Conservation (phyloP, 179 eudicot species). For the Silene coronaria region DNA sequence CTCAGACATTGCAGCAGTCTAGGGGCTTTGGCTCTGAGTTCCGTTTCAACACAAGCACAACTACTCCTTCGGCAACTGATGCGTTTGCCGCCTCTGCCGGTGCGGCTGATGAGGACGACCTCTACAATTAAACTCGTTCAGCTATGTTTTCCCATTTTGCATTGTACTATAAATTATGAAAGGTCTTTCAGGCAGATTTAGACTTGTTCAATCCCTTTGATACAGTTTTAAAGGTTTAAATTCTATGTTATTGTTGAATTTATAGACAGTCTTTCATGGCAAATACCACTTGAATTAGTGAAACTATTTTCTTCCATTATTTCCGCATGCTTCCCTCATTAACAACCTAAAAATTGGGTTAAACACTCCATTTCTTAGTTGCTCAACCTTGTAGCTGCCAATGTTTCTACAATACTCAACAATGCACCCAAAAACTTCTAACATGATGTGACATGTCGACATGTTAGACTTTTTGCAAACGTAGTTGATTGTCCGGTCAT, state of each 20-base stretch:
- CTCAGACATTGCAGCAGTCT: conserved; percentile 81
- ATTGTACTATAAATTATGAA: conserved; percentile 1
- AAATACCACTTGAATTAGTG: background rate
- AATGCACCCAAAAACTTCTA: too few species aligned
- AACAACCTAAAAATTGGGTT: too few species aligned
- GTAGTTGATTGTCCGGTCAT: too few species aligned
- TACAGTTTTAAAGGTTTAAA: background rate
- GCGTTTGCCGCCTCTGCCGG: conserved; percentile 70
- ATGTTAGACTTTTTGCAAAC: too few species aligned
- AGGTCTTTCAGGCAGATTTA: conserved; percentile 2
- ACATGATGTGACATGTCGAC: too few species aligned
- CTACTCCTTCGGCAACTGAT: conserved; percentile 43
- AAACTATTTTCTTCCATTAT: too few species aligned
- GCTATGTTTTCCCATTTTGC: background rate
- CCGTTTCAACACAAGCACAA: conserved; percentile 43
- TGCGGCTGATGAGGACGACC: conserved; percentile 82
- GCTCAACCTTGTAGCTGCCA: too few species aligned
- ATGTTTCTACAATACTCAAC: too few species aligned
- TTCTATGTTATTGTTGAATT: background rate
- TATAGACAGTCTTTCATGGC: background rate
- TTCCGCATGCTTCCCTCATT: too few species aligned
- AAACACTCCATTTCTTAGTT: too few species aligned
- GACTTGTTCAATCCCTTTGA: conserved; percentile 5
- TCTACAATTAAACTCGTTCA: conserved; percentile 42
- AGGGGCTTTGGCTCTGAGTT: conserved; percentile 78